Evolutionary conservation across 1,139 yeast genomes (phyloP).

Genomic region (Arxiozyma slooffiae): DNA sequence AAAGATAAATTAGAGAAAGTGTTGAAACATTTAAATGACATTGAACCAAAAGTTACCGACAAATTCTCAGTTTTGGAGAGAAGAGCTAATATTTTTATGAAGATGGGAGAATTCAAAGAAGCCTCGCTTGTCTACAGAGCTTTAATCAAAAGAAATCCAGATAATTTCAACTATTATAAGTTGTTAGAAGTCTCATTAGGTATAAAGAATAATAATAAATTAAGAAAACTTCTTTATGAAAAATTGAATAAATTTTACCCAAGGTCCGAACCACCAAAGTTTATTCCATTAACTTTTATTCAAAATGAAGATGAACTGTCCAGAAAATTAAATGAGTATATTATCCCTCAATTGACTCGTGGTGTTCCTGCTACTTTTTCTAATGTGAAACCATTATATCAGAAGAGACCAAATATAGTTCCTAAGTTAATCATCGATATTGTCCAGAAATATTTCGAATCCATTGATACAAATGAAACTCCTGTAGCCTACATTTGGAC

Average conservation of each 20-base stretch:
- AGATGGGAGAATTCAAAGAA: conserved; percentile 40
- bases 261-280: conserved; percentile 68
- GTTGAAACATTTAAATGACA: conserved; percentile 47
- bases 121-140: conserved; percentile 63
- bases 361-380: conserved; percentile 91
- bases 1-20: conserved; percentile 44
- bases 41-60: conserved; percentile 51
- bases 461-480: conserved; percentile 25
- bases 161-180: conserved; percentile 55
- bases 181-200: conserved; percentile 57
- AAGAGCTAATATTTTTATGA: conserved; percentile 50
- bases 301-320: conserved; percentile 45
- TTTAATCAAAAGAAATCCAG: conserved; percentile 79
- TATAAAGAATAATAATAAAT: conserved; percentile 33
- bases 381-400: conserved; percentile 72
- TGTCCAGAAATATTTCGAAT: conserved; percentile 41
- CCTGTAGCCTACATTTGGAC: conserved; percentile 68
- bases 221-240: conserved; percentile 50
- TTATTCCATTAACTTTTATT: conserved; percentile 67
- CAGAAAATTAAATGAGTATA: conserved; percentile 41
- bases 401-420: conserved; percentile 29
- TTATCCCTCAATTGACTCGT: conserved; percentile 52
- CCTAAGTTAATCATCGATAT: conserved; percentile 41
- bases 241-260: conserved; percentile 67
- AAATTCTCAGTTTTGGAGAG: conserved; percentile 54